Base-by-base conservation (phyloP, 345 rosid species). In the Citropsis articulata region DNA sequence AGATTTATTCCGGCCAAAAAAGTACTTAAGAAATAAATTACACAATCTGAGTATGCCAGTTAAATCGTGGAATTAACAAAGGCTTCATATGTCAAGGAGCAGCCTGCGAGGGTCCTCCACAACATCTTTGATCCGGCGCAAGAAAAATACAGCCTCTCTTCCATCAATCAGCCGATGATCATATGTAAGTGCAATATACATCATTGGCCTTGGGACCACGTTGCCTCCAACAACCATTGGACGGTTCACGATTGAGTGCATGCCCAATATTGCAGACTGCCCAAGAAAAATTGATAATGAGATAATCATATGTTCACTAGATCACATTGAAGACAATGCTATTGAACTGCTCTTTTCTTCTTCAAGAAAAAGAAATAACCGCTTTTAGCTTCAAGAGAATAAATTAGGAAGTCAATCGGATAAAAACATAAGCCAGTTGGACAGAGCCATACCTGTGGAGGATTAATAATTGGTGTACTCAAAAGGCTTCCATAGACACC, bases 391-490 rank as follows among this genome's bases (percentile, higher is more conserved):
- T 24, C 25, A 27, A 24, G 18, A 4, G 65, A 48, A 24, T n/a
- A 42, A 68, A 40, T 12, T 9, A 14, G 2, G 21, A 73, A 73
- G n/a, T 28, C 21, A 24, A 8, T 30, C 40, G 27, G 27, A 21
- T 16, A 48, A 33, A 33, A 6, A 40, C 38, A 22, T 24, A 28
- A 64, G 25, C 21, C 19, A n/a, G 66, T 72, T 16, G 21, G 42
- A 22, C 9, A 50, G 24, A 30, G 77, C 38, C 79, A 24, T 53
- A 95, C 99, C 98, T 95, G 99, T 50, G 99, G 99, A 61, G 99
- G 99, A 82, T 95, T 95, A 82, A 95, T 95, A 80, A 95, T 95
- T n/a, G 99, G 99, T 69, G 99, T 95, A 82, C 99, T 95, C 80
- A 95, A 62, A 36, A 95, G 98, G 82, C 99, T 95, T 80, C 99